A percentile compares a stretch with the other conserved stretches of the same genome.
These are phyloP conservation scores for Stylonectria norvegica DNA, from an alignment of 2,329 filamentous ascomycete species.

Conservation along the genomic window DNA sequence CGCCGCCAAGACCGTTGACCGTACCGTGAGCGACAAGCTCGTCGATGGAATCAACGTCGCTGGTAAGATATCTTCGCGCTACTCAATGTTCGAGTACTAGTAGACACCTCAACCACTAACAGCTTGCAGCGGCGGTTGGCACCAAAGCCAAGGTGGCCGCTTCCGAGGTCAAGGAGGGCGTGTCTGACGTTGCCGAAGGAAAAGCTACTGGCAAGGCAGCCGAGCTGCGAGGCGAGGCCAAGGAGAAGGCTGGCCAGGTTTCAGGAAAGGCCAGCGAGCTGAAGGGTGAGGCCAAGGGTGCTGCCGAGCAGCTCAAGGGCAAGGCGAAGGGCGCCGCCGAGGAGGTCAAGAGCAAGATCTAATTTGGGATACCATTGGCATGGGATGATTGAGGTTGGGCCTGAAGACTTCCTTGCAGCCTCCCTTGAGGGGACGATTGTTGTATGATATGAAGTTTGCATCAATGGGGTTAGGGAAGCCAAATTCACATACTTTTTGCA, in stretches of 20 bases:
- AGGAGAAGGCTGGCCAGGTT: slow-evolving; percentile 37
- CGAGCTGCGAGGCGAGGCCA: no score
- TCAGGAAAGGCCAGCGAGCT: slow-evolving; percentile 37
- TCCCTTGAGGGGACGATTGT: no score
- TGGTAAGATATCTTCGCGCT: slow-evolving; percentile 41
- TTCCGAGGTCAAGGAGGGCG: slow-evolving; percentile 45
- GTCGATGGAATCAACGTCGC: slow-evolving; percentile 59
- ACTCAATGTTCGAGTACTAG: not conserved
- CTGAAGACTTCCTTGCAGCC: no score
- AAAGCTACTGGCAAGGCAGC: slow-evolving; percentile 34
- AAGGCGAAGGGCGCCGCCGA: slow-evolving; percentile 45
- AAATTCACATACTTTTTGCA: slow-evolving; percentile 13
- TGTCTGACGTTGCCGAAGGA: slow-evolving; percentile 31
- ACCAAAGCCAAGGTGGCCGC: slow-evolving; percentile 48
- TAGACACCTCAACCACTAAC: slow-evolving; percentile 9
- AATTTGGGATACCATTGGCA: no score
- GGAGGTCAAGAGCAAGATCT: slow-evolving; percentile 26
- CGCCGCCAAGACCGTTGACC: slow-evolving; percentile 56
- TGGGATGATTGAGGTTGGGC: no score
- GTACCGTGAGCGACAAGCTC: slow-evolving; percentile 57
- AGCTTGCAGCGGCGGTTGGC: slow-evolving; percentile 34
- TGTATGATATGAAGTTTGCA: slow-evolving; percentile 22
- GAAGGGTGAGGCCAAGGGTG: slow-evolving; percentile 43
- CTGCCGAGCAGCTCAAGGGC: slow-evolving; percentile 38
- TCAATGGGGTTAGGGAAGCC: slow-evolving; percentile 14